Evolutionary conservation across 2,329 filamentous ascomycete species (phyloP), one percentile per base, ranked within the genome.

Genomic region (Penicillium palitans): DNA sequence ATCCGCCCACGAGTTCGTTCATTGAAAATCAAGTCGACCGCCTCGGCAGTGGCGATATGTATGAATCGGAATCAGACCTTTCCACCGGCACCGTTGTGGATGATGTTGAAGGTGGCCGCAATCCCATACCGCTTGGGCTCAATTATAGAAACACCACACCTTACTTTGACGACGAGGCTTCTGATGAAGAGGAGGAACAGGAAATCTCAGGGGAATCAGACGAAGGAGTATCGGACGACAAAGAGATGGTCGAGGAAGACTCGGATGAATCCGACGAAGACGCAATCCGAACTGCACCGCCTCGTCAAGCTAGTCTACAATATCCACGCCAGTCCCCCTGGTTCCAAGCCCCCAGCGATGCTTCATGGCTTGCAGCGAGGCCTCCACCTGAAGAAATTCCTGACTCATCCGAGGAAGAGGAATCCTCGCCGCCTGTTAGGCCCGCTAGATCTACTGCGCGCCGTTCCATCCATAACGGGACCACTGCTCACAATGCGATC

Each of bases 41-140:
- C 17, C 19, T 47, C 24, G 35, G 46, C 60, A 59, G n/a, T 60
- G 63, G 29, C 52, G 55, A 39, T 27, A 49, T 12, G 37, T 52
- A 67, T 31, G 66, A 64, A 24, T 69, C 67, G 17, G 66, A 68
- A 25, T 74, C 73, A 8, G 72, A 72, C 57, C 68, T 59, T 58
- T 73, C 70, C 27, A 75, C 73, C 4, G 67, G 74, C 17, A 76
- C 73, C 4, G 67, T 75, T 25, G 68, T 74, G 21, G 72, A 66
- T 33, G 62, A 58, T 49, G 44, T 58, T 37, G 61, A 57, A 4
- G 46, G 41, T 27, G 54, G 29, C 31, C 55, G 40, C n/a, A 52
- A 50, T 25, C 33, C 50, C 7, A 52, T 47, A 21, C 55, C 59
- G 8, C 29, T 35, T 60, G 46, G 19, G 27, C 21, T 58, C 51